phyloP scores from a whole-genome alignment of 2,329 filamentous ascomycete genomes.

The Apiospora kogelbergensis region DNA sequence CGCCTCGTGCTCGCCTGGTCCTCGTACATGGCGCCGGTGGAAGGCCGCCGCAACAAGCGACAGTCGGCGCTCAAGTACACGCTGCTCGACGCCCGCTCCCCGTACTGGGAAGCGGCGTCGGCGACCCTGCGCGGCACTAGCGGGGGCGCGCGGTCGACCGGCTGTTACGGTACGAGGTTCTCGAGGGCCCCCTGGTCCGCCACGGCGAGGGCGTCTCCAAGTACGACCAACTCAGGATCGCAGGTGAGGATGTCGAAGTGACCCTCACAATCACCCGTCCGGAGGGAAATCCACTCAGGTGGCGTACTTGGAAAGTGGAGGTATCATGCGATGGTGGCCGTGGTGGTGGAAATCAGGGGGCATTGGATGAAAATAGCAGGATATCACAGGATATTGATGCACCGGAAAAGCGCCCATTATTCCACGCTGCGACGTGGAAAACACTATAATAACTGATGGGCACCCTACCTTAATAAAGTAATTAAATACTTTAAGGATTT shows the following conservation, averaged over 20 bases:
- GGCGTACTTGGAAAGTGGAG: neutral
- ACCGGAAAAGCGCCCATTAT: neutral
- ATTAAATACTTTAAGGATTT: too few relatives aligned
- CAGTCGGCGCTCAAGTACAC: neutral
- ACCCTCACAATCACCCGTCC: neutral
- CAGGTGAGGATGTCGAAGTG: neutral
- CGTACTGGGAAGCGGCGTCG: neutral
- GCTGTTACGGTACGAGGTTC: conserved; percentile 3
- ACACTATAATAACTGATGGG: neutral
- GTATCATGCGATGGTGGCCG: neutral
- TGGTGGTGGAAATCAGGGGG: neutral
- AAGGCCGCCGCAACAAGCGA: neutral
- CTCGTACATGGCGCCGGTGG: neutral
- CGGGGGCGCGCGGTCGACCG: neutral
- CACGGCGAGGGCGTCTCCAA: neutral
- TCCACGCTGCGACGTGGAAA: neutral
- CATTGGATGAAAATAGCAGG: neutral
- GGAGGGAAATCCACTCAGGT: neutral
- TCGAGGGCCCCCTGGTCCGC: neutral
- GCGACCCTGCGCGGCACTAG: neutral
- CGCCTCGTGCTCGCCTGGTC: neutral
- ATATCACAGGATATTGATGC: neutral
- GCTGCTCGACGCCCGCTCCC: neutral
- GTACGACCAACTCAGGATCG: neutral
- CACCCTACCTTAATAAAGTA: too few relatives aligned